Base-by-base conservation (phyloP, 2,329 filamentous ascomycete species). In the Colletotrichum graminicola region DNA sequence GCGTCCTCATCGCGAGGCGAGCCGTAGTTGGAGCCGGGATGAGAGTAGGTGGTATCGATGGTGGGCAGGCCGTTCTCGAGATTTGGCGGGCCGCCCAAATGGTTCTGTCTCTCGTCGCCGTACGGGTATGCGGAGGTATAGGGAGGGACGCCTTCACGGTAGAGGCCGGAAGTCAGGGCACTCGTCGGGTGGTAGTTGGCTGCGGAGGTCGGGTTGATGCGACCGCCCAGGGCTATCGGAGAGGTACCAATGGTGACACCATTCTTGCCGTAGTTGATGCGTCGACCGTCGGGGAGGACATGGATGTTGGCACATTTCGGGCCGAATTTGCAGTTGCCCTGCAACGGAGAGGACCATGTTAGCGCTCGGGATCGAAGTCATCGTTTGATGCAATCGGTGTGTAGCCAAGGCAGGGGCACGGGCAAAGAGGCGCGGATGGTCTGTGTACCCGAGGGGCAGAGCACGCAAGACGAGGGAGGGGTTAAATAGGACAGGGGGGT, bases 311-410 rank as follows among this genome's bases (percentile, higher is more conserved):
- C 95, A 86, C 96, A 99, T 83, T 98, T 98, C 74, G 94, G 93
- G 73, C 96, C 96, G 81, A 98, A 99, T 82, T 98, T 98, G 90
- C 96, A 99, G 83, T 98, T 98, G 76, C 96, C 96, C 94, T 98
- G 67, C 36, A 34, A 47, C 21, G 45, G 34, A 11, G 34, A 29
- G 47, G 32, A 26, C n/a, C 57, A 62, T 26, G 61, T 77, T 36
- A 62, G 55, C 55, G 29, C 32, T 39, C 45, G 45, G 18, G 23
- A 45, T 51, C 16, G 56, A 39, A 32, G 57, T 29, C 32, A 43
- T 32, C 8, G 43, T 67, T 64, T 56, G 29, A 34, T 21, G 75
- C 67, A 47, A 60, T 70, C 6, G 32, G 61, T n/a, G 26, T 52
- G n/a, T 59, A 12, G 63, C 65, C 47, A 8, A 61, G 67, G 59